Conservation (phyloP, 106 monocot genomes). For the Dendrobium catenatum region DNA sequence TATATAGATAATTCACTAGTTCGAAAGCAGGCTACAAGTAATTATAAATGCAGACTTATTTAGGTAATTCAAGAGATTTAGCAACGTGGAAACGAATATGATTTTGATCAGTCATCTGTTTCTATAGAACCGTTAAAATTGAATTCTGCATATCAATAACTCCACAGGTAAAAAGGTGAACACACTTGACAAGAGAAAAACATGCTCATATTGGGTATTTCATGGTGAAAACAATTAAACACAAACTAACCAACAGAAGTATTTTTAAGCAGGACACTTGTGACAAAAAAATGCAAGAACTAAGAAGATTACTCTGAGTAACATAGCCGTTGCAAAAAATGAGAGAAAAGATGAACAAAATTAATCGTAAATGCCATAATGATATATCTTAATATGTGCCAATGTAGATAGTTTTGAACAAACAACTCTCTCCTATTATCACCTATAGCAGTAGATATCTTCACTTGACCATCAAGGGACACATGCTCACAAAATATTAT, state of each 20-base stretch:
- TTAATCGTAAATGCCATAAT: neutral
- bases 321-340: neutral
- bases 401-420: neutral
- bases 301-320: neutral
- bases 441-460: neutral
- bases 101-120: neutral
- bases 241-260: neutral
- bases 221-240: neutral
- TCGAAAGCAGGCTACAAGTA: neutral
- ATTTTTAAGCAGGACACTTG: neutral
- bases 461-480: too few relatives aligned
- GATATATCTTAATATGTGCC: neutral
- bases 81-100: neutral
- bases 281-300: neutral
- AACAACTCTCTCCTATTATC: neutral
- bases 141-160: neutral
- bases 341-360: neutral
- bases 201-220: neutral
- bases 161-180: neutral
- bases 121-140: neutral
- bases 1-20: neutral
- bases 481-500: too few relatives aligned
- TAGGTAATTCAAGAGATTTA: neutral
- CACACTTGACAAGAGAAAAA: neutral
- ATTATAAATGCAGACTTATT: neutral